Base-by-base conservation (phyloP, 1,139 yeast genomes). In the Saccharomyces pastorianus region DNA sequence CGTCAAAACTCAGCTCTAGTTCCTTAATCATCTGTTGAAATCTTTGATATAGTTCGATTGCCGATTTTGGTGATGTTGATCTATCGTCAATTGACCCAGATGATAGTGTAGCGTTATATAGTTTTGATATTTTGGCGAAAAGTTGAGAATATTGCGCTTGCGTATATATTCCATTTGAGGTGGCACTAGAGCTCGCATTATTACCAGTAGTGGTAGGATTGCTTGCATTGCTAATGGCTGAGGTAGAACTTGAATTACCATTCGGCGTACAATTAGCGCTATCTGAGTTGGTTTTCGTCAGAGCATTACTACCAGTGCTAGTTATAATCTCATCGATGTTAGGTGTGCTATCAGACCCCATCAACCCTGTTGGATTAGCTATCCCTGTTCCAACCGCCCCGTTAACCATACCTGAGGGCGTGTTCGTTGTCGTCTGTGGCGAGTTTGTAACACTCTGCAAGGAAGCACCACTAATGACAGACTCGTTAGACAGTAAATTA, bases 1-100 rank as follows among this genome's bases (percentile, higher is more conserved):
- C 61, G 31, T 64, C 69, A 54, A 58, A 63, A 47, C 69, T 63
- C 46, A 67, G 56, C 42, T 64, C 65, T 48, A 69, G 53, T 53
- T 66, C 70, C 52, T 64, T 64, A 8, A 68, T 54, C 6, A 68
- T 68, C 54, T 66, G 70, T 50, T 62, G 66, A 50, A 69, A 68
- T 42, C 69, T 58, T 55, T 67, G 70, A 54, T 61, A 68, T 38
- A 69, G 56, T 54, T 68, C 71, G 20, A 67, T 67, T 26, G 68
- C 61, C 1, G 69, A 64, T 53, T 67, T 68, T 11, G 68, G 68
- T 13, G 68, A 63, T 6, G 66, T 63, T 3, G 70, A 60, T 41
- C 58, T 60, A 47, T 65, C 67, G 54, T 64, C 66, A 32, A 63
- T 58, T 11, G 60, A 52, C 1, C 62, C 62, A 8, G 62, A 55